Percentiles rank a stretch among this genome's conserved stretches.
Conservation (phyloP, 129 eudicot genomes). For the Ambrosia trifida region DNA sequence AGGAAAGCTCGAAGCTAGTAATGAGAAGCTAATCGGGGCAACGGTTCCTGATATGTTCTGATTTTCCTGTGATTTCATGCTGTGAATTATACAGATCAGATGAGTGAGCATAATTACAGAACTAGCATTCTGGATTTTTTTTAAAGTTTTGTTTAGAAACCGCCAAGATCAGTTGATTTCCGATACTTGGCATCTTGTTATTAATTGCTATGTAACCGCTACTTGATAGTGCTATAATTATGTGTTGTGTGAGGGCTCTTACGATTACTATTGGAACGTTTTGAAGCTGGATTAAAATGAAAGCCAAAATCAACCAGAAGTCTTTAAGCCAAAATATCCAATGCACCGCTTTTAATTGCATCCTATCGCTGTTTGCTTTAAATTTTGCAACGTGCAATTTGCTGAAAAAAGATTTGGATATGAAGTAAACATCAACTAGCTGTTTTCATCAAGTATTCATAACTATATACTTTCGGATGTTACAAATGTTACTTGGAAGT, state of each 20-base stretch:
- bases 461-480: no score
- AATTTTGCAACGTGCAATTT: no score
- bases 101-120: background rate
- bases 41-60: background rate
- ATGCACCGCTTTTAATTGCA: no score
- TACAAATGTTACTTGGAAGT: no score
- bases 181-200: background rate
- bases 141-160: background rate
- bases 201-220: background rate
- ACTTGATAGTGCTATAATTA: background rate
- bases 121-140: background rate
- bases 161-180: background rate
- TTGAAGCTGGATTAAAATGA: background rate
- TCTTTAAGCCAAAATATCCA: no score
- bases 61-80: background rate
- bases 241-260: background rate
- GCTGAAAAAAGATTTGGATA: no score
- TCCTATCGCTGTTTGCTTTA: no score
- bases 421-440: no score
- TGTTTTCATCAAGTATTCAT: no score
- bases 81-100: constrained; percentile 10
- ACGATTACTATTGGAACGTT: background rate
- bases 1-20: background rate
- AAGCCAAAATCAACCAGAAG: background rate
- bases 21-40: background rate